Conservation (phyloP, 768 basidiomycete species). For the Boletus edulis region DNA sequence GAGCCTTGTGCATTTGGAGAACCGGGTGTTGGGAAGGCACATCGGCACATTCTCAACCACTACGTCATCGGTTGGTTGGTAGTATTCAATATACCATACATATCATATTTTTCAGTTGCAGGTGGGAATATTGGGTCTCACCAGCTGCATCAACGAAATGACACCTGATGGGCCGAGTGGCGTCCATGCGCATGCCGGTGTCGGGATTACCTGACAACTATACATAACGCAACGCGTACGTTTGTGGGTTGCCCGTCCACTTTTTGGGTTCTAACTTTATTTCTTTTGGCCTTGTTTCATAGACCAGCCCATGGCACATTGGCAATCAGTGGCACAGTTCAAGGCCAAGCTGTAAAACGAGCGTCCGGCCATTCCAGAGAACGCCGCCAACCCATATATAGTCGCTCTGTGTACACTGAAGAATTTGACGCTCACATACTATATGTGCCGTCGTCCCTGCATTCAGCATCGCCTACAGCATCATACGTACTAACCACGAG, state of each 20-base stretch:
- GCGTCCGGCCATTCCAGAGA: background rate
- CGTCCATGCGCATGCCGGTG: conserved; percentile 23
- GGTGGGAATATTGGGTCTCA: conserved; percentile 83
- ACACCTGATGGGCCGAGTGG: conserved; percentile 56
- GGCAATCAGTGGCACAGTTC: conserved; percentile 24
- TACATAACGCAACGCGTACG: conserved; percentile 34
- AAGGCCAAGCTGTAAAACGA: conserved; percentile 16
- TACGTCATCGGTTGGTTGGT: conserved; percentile 46
- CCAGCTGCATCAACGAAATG: conserved; percentile 76
- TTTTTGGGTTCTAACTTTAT: background rate
- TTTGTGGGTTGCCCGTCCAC: background rate
- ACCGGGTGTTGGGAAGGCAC: conserved; percentile 79
- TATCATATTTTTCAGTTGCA: conserved; percentile 65
- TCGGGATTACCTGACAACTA: conserved; percentile 32
- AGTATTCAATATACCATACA: no score
- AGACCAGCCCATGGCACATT: conserved; percentile 30
- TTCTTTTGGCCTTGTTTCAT: background rate
- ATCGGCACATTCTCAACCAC: conserved; percentile 46
- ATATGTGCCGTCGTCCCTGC: background rate
- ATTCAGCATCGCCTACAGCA: no score
- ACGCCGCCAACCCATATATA: background rate
- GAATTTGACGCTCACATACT: background rate
- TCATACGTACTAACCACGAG: no score
- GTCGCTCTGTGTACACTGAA: background rate
- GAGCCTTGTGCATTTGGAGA: conserved; percentile 81